A percentile compares a stretch with the other conserved stretches of the same genome.
Conservation (phyloP, 2,329 filamentous ascomycete species). For the Cladophialophora bantiana region DNA sequence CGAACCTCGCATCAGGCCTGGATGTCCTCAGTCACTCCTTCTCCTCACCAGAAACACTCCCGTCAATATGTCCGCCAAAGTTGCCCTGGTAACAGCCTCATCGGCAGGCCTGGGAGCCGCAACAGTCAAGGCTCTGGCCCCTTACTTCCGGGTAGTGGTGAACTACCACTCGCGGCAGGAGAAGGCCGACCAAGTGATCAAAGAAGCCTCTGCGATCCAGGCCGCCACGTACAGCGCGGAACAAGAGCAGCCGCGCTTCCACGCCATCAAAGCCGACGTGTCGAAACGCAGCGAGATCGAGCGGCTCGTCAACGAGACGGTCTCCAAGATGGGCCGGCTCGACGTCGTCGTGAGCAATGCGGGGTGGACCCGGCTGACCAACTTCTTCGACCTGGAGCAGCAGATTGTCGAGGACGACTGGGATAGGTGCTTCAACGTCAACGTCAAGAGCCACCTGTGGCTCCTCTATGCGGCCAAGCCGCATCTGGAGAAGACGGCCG, state of each 20-base stretch:
- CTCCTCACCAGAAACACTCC: neutral
- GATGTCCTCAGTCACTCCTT: neutral
- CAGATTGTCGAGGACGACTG: constrained; percentile 60
- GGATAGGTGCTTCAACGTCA: constrained; percentile 66
- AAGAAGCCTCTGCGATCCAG: constrained; percentile 36
- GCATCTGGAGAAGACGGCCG: constrained; percentile 59
- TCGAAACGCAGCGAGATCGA: constrained; percentile 41
- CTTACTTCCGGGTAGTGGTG: constrained; percentile 40
- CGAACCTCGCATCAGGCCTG: neutral
- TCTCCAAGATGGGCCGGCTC: constrained; percentile 55
- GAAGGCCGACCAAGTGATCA: constrained; percentile 40
- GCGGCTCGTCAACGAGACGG: constrained; percentile 53
- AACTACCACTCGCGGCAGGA: constrained; percentile 41
- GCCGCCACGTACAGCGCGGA: constrained; percentile 14
- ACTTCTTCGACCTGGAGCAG: constrained; percentile 44
- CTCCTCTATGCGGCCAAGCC: constrained; percentile 63
- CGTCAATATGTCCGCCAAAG: constrained; percentile 36
- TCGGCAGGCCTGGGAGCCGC: constrained; percentile 41
- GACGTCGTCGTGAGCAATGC: constrained; percentile 55
- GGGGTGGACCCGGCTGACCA: constrained; percentile 51
- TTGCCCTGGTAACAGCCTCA: constrained; percentile 41
- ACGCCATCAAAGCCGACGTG: constrained; percentile 40
- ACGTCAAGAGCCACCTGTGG: constrained; percentile 69
- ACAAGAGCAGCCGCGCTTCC: constrained; percentile 33
- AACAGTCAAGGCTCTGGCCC: constrained; percentile 38